Conservation (phyloP, 192 early-diverging fungal species). For the Gamsiella multidivaricata region DNA sequence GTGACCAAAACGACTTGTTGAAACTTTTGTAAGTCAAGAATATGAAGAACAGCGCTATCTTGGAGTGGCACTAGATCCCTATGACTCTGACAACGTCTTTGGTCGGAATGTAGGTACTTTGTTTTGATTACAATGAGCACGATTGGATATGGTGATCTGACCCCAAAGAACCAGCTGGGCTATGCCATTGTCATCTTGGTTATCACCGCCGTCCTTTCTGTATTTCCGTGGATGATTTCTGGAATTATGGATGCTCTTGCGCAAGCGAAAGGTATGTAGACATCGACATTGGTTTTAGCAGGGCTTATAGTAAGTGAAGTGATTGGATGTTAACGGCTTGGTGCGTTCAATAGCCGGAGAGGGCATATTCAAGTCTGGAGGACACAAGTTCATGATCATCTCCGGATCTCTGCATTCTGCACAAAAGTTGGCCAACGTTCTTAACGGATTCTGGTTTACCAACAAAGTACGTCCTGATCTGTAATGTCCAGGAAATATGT, state of each 20-base stretch:
- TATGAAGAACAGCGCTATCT: too few relatives aligned
- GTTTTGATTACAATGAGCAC: constrained; percentile 75
- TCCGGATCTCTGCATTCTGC: constrained; percentile 59
- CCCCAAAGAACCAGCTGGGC: constrained; percentile 65
- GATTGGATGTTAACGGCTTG: neutral
- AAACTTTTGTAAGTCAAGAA: constrained; percentile 46
- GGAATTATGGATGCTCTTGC: constrained; percentile 57
- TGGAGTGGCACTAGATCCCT: too few relatives aligned
- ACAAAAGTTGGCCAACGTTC: constrained; percentile 51
- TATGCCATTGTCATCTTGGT: constrained; percentile 68
- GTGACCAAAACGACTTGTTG: constrained; percentile 43
- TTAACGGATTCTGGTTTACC: constrained; percentile 55
- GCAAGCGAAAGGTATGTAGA: constrained; percentile 33
- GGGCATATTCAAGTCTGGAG: constrained; percentile 52
- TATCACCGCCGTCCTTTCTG: constrained; percentile 66
- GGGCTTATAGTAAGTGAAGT: neutral
- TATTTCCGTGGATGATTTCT: constrained; percentile 69
- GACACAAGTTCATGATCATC: constrained; percentile 60
- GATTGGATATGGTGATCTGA: constrained; percentile 81
- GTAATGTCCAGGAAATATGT: neutral
- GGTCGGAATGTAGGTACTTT: constrained; percentile 57
- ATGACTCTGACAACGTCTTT: neutral
- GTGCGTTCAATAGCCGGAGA: constrained; percentile 30
- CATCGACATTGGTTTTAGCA: neutral
- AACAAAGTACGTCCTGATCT: constrained; percentile 37